A percentile compares a stretch with the other conserved stretches of the same genome.
Evolutionary conservation across 1,284 basidiomycete genomes (phyloP).

Genomic region (Cryptococcus sp.): DNA sequence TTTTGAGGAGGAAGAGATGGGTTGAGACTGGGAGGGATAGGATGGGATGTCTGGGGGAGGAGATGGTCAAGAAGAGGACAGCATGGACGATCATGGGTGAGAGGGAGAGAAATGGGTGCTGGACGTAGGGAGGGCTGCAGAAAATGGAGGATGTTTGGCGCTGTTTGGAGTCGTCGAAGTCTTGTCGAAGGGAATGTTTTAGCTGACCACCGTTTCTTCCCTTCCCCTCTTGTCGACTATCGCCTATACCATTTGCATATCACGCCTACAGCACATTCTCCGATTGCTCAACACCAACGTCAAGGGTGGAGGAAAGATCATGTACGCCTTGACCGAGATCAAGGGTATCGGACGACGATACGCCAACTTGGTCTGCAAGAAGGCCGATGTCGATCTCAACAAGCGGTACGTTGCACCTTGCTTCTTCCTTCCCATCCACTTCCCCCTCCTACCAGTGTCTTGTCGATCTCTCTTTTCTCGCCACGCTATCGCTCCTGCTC

Average conservation of each 20-base stretch:
- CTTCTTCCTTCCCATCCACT: not conserved
- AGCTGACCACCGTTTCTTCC: not conserved
- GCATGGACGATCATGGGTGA: no score
- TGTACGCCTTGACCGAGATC: conserved; percentile 96
- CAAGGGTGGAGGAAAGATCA: conserved; percentile 90
- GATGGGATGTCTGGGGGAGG: not conserved
- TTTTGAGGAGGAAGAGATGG: not conserved
- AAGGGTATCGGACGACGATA: conserved; percentile 99
- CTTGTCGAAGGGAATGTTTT: not conserved
- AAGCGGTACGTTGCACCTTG: conserved; percentile 74
- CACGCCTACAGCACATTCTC: conserved; percentile 70
- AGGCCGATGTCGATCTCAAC: conserved; percentile 97
- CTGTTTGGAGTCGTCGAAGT: no score
- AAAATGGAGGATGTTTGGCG: no score
- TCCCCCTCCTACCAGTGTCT: no score
- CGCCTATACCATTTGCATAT: not conserved
- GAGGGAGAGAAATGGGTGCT: not conserved
- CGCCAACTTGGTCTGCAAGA: conserved; percentile 99
- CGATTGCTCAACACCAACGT: conserved; percentile 99
- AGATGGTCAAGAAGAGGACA: no score
- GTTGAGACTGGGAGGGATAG: not conserved
- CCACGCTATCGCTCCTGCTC: not conserved
- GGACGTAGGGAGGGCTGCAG: not conserved
- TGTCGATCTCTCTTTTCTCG: not conserved
- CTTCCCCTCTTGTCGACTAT: conserved; percentile 1